Evolutionary conservation across 192 early-diverging fungal species (phyloP).

Genomic region (Lobulomyces angularis): DNA sequence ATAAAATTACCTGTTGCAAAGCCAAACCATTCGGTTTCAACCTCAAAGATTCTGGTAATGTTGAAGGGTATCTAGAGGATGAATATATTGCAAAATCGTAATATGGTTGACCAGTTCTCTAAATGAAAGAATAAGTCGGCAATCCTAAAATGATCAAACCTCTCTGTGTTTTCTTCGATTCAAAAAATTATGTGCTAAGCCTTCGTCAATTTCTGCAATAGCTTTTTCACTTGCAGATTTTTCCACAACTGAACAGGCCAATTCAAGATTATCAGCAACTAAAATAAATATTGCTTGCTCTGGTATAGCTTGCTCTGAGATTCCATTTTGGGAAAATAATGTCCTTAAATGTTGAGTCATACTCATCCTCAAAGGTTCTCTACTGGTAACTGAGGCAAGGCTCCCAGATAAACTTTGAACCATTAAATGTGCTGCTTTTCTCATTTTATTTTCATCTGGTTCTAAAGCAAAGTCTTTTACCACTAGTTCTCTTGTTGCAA

Average conservation of each 20-base stretch:
- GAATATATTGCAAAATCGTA: constrained; percentile 74
- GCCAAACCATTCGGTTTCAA: constrained; percentile 71
- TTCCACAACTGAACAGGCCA: constrained; percentile 88
- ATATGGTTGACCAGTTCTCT: constrained; percentile 74
- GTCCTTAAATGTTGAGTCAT: constrained; percentile 62
- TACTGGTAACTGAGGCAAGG: constrained; percentile 81
- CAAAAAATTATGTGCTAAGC: constrained; percentile 52
- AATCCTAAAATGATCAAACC: not conserved
- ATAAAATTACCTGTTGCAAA: constrained; percentile 40
- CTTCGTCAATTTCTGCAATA: constrained; percentile 83
- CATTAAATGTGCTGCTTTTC: constrained; percentile 90
- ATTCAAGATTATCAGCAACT: constrained; percentile 85
- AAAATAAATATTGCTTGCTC: constrained; percentile 76
- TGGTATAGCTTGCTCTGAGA: constrained; percentile 59
- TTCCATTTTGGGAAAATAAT: constrained; percentile 60
- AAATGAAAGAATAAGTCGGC: constrained; percentile 3
- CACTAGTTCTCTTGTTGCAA: constrained; percentile 83
- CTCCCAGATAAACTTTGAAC: constrained; percentile 76
- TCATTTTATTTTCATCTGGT: constrained; percentile 85
- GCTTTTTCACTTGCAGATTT: constrained; percentile 92
- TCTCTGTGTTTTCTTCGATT: constrained; percentile 81
- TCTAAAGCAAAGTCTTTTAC: constrained; percentile 94
- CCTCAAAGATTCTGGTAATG: constrained; percentile 76
- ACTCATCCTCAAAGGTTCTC: constrained; percentile 79
- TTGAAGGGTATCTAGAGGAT: constrained; percentile 66